Base-by-base conservation (phyloP, 805 yeast species). In the Metschnikowia sp. region DNA sequence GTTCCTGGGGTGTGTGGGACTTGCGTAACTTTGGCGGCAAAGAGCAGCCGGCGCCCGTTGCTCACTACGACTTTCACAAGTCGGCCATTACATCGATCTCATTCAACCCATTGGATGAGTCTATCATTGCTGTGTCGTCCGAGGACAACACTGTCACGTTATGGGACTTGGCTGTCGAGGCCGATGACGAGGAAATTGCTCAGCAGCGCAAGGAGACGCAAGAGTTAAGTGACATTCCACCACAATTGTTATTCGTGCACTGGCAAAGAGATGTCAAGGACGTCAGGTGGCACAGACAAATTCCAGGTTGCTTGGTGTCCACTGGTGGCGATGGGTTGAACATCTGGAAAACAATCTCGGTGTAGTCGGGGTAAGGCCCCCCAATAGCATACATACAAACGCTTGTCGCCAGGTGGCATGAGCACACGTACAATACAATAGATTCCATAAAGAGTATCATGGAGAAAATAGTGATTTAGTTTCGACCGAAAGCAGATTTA, bases 221-320 rank as follows among this genome's bases (percentile, higher is more conserved):
- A 57, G 97, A 91, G 58, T 74, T 94, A 55, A 84, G 83, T 55
- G 95, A 86, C 59, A 88, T 92, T 53, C 99, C 99, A 13, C 94
- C 98, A 19, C 99, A 94, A 69, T 76, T 94, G 60, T 74, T 94
- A 64, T 94, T 94, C 71, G 96, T 92, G 39, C 99, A 94, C 67
- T 94, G 98, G 98, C 99, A 94, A 74, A 83, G 84, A 59, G 95
- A 94, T 61, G 97, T 92, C 45, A 94, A 94, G 74, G 99, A 94
- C 66, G 97, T 92, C 41, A 87, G 95, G 70, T 94, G 99, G 99
- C 97, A 92, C 69, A 82, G 75, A 61, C 98, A 94, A 73, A 88
- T 94, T 47, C 99, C 99, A 3, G 99, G 99, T 40, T 84, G 96
- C 56, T 77, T 94, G 62, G 89, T 90, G 13, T 84, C 95, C 59